Base-by-base conservation (phyloP, 371 early-diverging fungal genomes). In the Actinomucor elegans region DNA sequence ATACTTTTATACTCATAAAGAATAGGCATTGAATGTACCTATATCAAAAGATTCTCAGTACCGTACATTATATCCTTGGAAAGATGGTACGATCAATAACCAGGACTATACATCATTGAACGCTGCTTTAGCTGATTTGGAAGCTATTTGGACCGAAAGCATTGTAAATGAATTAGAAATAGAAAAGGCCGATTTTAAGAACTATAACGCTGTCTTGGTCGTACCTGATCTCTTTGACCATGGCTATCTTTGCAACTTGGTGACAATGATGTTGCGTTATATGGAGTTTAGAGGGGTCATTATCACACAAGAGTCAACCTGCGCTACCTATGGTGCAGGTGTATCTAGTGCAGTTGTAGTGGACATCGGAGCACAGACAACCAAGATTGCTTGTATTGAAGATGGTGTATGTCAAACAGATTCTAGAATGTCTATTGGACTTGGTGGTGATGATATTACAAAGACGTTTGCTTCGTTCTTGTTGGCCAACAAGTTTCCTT, bases 311-410 rank as follows among this genome's bases (percentile, higher is more conserved):
- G 91, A 90, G 61, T 91, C 95, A 0, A 79, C 81, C 1, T 84
- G 88, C 59, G 94, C 91, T 1, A 86, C 92, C 0, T 93, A 86
- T 69, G 95, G 95, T 48, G 94, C 96, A 3, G 95, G 96, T 20
- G 78, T 91, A 5, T 88, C 93, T 0, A 78, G 81, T 9, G 93
- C 93, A 0, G 92, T 92, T 54, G 90, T 95, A 10, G 90, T 95
- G 2, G 94, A 94, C 64, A 86, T 95, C 51, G 96, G 96, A 6
- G 94, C 96, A 1, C 93, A 94, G 59, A 87, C 81, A 29, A 93
- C 93, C 12, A 89, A 80, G 44, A 75, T 94, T 11, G 69, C 86
- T 0, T 93, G 93, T 59, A 85, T 95, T 14, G 96, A 95, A 52
- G 91, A 93, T 34, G 96, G 96, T 14, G 77, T 86, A 15, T 86